These are phyloP conservation scores for Salvia hispanica DNA, from an alignment of 257 asterid genomes.

Conservation along the genomic window DNA sequence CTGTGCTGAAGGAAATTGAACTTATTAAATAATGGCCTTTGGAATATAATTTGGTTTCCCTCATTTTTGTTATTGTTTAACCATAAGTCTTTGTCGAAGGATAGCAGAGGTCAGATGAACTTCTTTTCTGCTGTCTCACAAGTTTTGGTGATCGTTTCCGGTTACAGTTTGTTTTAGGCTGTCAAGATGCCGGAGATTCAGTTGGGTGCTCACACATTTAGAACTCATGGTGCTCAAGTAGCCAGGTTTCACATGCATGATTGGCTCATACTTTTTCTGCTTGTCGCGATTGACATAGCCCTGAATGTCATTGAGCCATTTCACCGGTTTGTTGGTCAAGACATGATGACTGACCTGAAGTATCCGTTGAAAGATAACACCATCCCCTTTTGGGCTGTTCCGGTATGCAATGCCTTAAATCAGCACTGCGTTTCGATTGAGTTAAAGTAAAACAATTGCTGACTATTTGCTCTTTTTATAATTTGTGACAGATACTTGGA, in stretches of 20 bases:
- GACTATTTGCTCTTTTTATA: constrained; percentile 20
- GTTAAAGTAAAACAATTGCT: constrained; percentile 28
- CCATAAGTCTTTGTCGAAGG: no score
- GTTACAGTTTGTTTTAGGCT: constrained; percentile 36
- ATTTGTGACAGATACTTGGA: constrained; percentile 66
- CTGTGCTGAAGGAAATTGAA: constrained; percentile 16
- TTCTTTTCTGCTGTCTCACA: constrained; percentile 5
- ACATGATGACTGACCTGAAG: constrained; percentile 86
- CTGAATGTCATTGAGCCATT: constrained; percentile 87
- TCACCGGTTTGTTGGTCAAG: constrained; percentile 90
- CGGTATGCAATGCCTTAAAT: constrained; percentile 53
- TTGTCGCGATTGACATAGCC: constrained; percentile 67
- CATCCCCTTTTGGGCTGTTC: constrained; percentile 88
- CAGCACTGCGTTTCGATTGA: no score
- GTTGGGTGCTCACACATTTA: constrained; percentile 85
- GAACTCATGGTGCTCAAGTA: constrained; percentile 81
- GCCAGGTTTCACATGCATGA: constrained; percentile 89
- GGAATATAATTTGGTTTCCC: background rate
- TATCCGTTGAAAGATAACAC: constrained; percentile 86
- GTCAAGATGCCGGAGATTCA: constrained; percentile 84
- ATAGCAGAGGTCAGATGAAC: background rate
- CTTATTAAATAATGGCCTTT: background rate
- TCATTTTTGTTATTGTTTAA: no score
- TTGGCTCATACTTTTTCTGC: constrained; percentile 86
- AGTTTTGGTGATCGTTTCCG: background rate